Evolutionary conservation across 2,329 filamentous ascomycete genomes (phyloP), one percentile per base, ranked within the genome.

Genomic region (Microascus cirrosus): DNA sequence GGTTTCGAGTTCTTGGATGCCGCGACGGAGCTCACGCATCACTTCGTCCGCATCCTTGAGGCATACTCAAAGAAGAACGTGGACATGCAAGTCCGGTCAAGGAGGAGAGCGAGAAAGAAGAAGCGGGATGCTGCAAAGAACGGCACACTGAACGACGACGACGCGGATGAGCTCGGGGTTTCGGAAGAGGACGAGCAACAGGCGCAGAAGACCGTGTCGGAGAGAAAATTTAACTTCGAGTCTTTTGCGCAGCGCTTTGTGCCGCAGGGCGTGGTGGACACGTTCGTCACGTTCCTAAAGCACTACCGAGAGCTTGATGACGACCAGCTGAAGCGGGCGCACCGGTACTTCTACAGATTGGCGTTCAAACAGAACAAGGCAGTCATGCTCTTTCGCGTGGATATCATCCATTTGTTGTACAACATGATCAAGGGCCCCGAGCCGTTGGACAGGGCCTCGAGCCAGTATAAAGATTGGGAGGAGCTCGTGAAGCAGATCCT

Each of bases 281-380:
- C 93, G 0, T 99, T 96, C 67, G 79, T 95, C 34, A 77, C 83
- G 2, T 91, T 96, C 62, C 84, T 86, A 0, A 82, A 79, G 53
- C 93, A 85, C 71, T 96, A 95, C 71, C 80, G 78, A 48, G 94
- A 99, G 62, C 78, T 99, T 12, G 81, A 84, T 56, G 77, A 84
- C 2, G 78, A 84, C 42, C 94, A 99, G 68, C 76, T 97, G 42
- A 97, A 97, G 74, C 85, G 94, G 6, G 87, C 87, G 13, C 94
- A 97, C 72, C 87, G 94, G 7, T 99, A 93, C 70, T 92, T 99
- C 66, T 95, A 97, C 67, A 86, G 93, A 0, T 79, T 95, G 12
- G 91, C 91, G 0, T 97, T 97, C 77, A 99, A 97, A 73, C 89
- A 95, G 70, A 90, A 96, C 53, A 85, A 94, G 75, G 86, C 85